phyloP scores from a whole-genome alignment of 169 alveolate genomes.

The Plasmodium yoelii region DNA sequence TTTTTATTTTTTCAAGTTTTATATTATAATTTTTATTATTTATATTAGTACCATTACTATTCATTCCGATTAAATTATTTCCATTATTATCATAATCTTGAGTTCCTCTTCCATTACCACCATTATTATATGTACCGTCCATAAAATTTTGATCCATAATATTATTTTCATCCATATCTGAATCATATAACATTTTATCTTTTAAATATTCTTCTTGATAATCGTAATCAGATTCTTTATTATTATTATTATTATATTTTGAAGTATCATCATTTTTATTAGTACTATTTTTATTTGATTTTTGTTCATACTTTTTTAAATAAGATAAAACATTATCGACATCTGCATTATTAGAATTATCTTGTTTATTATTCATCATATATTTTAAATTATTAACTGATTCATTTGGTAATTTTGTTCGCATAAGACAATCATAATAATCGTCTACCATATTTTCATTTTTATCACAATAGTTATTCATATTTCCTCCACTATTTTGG shows the following conservation, averaged over 20 bases:
- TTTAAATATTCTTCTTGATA: conserved; percentile 60
- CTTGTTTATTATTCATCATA: conserved; percentile 42
- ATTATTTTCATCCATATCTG: conserved; percentile 43
- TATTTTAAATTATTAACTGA: conserved; percentile 37
- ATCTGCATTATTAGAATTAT: conserved; percentile 31
- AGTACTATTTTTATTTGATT: conserved; percentile 12
- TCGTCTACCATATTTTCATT: conserved; percentile 42
- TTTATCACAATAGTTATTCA: conserved; percentile 8
- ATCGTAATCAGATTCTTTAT: conserved; percentile 40
- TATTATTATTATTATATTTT: conserved; percentile 7
- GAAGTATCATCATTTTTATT: conserved; percentile 22
- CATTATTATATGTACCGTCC: neutral
- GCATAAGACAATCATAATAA: conserved; percentile 69
- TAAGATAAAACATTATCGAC: conserved; percentile 51
- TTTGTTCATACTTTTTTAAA: conserved; percentile 52
- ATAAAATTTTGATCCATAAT: neutral
- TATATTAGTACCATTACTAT: neutral
- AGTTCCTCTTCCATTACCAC: neutral
- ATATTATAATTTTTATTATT: conserved; percentile 10
- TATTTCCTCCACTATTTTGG: neutral
- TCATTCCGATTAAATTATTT: neutral
- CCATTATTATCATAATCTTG: conserved; percentile 2
- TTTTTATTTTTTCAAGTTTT: conserved; percentile 41
- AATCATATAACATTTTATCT: conserved; percentile 59
- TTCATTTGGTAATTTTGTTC: conserved; percentile 53